phyloP scores from a whole-genome alignment of 2,329 filamentous ascomycete species.

The Zopfia rhizophila region DNA sequence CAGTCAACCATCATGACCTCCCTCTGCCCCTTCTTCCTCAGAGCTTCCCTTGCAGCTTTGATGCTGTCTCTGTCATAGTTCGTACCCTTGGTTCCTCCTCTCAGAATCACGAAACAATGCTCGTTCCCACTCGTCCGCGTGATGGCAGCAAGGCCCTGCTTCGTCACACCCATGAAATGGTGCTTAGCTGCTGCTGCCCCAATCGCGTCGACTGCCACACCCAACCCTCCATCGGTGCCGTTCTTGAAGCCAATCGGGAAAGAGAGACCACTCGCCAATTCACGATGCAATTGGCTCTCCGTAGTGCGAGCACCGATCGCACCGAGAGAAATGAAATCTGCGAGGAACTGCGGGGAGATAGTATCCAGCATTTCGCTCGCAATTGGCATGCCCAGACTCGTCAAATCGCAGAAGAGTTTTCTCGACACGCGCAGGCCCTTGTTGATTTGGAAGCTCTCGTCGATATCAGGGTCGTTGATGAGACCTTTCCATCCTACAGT shows the following conservation, averaged over 20 bases:
- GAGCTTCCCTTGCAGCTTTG: constrained; percentile 77
- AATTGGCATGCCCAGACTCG: constrained; percentile 87
- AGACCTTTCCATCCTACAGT: constrained; percentile 99
- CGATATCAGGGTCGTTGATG: constrained; percentile 98
- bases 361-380: constrained; percentile 99
- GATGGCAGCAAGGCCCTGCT: constrained; percentile 95
- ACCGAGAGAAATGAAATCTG: constrained; percentile 93
- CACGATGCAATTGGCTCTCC: constrained; percentile 94
- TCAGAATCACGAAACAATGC: constrained; percentile 95
- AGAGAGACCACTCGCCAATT: constrained; percentile 91
- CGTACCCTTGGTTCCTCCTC: constrained; percentile 89
- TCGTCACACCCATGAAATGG: constrained; percentile 98
- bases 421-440: constrained; percentile 94
- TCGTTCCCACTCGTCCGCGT: constrained; percentile 93
- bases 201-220: constrained; percentile 94
- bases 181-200: constrained; percentile 82
- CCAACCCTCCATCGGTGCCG: constrained; percentile 91
- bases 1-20: constrained; percentile 98
- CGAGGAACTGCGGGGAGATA: constrained; percentile 97
- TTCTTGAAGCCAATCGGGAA: constrained; percentile 99
- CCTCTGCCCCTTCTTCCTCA: constrained; percentile 84
- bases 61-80: constrained; percentile 93
- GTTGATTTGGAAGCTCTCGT: constrained; percentile 98
- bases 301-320: constrained; percentile 97
- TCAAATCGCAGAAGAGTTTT: constrained; percentile 93